Conservation (phyloP, 176 grass and related monocot genomes). For the Lolium perenne region DNA sequence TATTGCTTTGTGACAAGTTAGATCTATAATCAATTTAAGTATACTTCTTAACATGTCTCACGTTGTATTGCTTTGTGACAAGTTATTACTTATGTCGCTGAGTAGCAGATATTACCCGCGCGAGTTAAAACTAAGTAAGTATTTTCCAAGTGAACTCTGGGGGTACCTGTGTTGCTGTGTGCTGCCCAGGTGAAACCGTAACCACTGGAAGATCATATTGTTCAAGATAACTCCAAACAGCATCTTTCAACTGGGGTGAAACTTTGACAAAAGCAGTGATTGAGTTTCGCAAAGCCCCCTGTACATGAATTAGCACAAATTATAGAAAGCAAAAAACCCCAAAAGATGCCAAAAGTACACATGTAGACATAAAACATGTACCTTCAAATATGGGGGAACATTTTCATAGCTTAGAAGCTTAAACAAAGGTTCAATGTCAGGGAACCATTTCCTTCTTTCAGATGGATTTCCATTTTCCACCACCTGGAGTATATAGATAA, state of each 20-base stretch:
- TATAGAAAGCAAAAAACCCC: not conserved
- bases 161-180: constrained; percentile 67
- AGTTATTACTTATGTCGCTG: not conserved
- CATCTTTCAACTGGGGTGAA: constrained; percentile 77
- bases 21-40: constrained; percentile 30
- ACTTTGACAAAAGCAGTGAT: constrained; percentile 94
- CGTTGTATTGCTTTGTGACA: constrained; percentile 25
- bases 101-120: not conserved
- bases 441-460: constrained; percentile 90
- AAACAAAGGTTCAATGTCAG: constrained; percentile 92
- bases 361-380: constrained; percentile 32
- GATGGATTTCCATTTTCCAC: constrained; percentile 95
- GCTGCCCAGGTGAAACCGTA: constrained; percentile 55
- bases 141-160: constrained; percentile 13
- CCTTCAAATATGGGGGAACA: constrained; percentile 98
- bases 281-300: constrained; percentile 88
- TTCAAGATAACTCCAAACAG: constrained; percentile 94
- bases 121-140: constrained; percentile 6
- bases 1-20: not conserved
- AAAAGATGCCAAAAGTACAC: constrained; percentile 25
- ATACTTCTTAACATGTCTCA: not conserved
- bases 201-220: constrained; percentile 97
- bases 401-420: constrained; percentile 98
- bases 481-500: constrained; percentile 62
- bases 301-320: constrained; percentile 41